Evolutionary conservation across 805 yeast genomes (phyloP).

Genomic region (Ogataea kodamae): DNA sequence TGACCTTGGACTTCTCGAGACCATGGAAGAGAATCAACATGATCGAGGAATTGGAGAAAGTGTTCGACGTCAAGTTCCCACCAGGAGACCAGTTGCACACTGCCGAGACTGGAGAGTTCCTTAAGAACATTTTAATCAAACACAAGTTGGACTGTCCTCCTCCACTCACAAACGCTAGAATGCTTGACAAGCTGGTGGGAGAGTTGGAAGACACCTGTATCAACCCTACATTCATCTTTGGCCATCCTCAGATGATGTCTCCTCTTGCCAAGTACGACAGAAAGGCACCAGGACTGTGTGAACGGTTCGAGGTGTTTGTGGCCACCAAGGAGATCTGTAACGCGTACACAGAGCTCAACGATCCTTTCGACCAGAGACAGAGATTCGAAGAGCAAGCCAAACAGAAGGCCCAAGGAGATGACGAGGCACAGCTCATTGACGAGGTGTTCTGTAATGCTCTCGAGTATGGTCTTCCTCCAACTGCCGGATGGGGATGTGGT

Average conservation of each 20-base stretch:
- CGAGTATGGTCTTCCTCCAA: slow-evolving; percentile 98
- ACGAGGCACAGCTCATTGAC: slow-evolving; percentile 95
- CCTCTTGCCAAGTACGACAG: slow-evolving; percentile 97
- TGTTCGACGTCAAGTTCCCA: slow-evolving; percentile 85
- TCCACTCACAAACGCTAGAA: slow-evolving; percentile 93
- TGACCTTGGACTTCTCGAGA: slow-evolving; percentile 82
- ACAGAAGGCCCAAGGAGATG: slow-evolving; percentile 98
- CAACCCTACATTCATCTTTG: slow-evolving; percentile 96
- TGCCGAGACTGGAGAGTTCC: slow-evolving; percentile 86
- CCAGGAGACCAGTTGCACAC: slow-evolving; percentile 94
- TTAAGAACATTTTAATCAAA: slow-evolving; percentile 73
- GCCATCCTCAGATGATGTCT: slow-evolving; percentile 99
- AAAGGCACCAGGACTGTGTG: slow-evolving; percentile 90
- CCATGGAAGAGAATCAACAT: slow-evolving; percentile 99
- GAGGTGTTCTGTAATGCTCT: slow-evolving; percentile 97
- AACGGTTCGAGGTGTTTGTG: slow-evolving; percentile 96
- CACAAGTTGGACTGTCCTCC: slow-evolving; percentile 84
- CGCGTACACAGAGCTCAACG: slow-evolving; percentile 98
- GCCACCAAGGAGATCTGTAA: slow-evolving; percentile 98
- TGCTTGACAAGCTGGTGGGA: slow-evolving; percentile 97
- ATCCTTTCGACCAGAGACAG: slow-evolving; percentile 96
- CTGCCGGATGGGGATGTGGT: slow-evolving; percentile 99
- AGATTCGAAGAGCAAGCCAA: slow-evolving; percentile 98
- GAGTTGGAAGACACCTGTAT: slow-evolving; percentile 91
- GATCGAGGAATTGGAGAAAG: slow-evolving; percentile 93